Percentiles rank a stretch among this genome's conserved stretches.
These are phyloP conservation scores for Eimeria acervulina DNA, from an alignment of 169 alveolate species.

Conservation along the genomic window DNA sequence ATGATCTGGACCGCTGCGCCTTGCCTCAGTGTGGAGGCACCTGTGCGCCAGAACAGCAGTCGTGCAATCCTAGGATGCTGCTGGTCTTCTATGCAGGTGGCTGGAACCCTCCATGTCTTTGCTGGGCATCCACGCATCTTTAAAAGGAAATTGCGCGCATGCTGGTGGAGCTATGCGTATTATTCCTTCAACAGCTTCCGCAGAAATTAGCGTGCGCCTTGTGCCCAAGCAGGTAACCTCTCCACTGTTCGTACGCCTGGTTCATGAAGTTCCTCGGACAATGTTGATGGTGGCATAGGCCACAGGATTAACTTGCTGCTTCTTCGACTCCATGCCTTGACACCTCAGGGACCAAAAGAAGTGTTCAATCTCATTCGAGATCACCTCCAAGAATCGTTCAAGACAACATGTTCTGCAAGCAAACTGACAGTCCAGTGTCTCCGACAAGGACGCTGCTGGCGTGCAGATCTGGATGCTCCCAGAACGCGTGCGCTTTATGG, in stretches of 20 bases:
- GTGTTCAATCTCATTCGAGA: conserved; percentile 26
- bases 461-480: conserved; percentile 66
- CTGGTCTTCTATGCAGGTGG: conserved; percentile 49
- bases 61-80: not conserved
- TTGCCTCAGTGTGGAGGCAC: not conserved
- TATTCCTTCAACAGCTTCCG: conserved; percentile 73
- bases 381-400: conserved; percentile 7
- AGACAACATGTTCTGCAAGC: conserved; percentile 35
- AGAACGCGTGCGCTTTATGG: conserved; percentile 74
- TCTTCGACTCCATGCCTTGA: not conserved
- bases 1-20: not conserved
- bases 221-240: conserved; percentile 80
- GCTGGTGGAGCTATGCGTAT: conserved; percentile 76
- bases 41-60: not conserved
- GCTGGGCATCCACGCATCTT: conserved; percentile 66
- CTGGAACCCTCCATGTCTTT: conserved; percentile 74
- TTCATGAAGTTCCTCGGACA: not conserved
- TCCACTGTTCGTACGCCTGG: not conserved
- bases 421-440: conserved; percentile 72
- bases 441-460: conserved; percentile 79
- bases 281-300: not conserved
- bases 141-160: conserved; percentile 39
- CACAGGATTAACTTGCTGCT: too few species aligned
- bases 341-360: conserved; percentile 35
- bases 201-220: conserved; percentile 76